These are phyloP conservation scores for Glycine tomentella DNA, from an alignment of 306 rosid species.

Conservation along the genomic window DNA sequence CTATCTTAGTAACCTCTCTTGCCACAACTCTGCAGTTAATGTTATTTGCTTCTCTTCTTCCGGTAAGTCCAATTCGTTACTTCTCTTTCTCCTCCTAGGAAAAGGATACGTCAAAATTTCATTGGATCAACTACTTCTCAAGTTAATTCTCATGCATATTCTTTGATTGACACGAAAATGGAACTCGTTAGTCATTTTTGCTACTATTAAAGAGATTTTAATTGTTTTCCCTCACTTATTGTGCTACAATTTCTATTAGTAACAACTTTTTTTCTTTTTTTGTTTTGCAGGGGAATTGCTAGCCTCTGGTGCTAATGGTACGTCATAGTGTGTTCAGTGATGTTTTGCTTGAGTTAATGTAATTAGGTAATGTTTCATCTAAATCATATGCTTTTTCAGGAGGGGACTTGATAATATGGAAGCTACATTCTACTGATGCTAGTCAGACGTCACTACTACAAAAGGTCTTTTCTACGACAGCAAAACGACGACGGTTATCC, in stretches of 20 bases:
- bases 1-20: constrained; percentile 72
- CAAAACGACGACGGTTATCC: too few species aligned
- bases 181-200: not conserved
- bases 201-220: constrained; percentile 4
- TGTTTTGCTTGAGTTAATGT: constrained; percentile 25
- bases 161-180: not conserved
- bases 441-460: constrained; percentile 70
- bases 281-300: constrained; percentile 81
- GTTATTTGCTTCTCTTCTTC: constrained; percentile 83
- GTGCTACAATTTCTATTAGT: constrained; percentile 7
- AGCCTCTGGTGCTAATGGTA: constrained; percentile 93
- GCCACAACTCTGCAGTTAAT: constrained; percentile 85
- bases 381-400: constrained; percentile 53
- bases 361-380: constrained; percentile 9
- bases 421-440: constrained; percentile 65
- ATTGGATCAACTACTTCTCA: not conserved
- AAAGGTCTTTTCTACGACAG: too few species aligned
- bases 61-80: constrained; percentile 52
- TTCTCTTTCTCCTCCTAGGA: not conserved
- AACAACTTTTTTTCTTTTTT: constrained; percentile 11
- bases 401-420: constrained; percentile 86
- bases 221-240: not conserved
- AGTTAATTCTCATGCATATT: not conserved
- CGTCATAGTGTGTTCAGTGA: constrained; percentile 15
- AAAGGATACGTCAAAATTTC: too few species aligned